Evolutionary conservation across 208 protist genomes (phyloP).

Genomic region (Acanthamoeba lenticulata): DNA sequence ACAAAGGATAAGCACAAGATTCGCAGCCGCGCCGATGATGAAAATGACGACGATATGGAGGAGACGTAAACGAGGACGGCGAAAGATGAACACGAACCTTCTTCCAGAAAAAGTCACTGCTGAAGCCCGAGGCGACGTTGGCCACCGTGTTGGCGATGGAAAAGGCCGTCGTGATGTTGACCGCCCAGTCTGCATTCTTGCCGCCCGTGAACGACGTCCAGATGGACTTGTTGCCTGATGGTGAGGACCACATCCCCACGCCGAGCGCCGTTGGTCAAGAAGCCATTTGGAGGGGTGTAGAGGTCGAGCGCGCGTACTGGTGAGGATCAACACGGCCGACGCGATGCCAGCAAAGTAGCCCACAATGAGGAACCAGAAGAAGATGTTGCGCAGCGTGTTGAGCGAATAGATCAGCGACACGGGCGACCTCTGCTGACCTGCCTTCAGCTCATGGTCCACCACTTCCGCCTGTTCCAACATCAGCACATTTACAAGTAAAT

Average conservation of each 20-base stretch:
- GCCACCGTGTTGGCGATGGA: slow-evolving; percentile 16
- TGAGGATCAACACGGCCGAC: not conserved
- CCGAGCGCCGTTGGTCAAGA: too few species aligned
- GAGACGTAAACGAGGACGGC: not conserved
- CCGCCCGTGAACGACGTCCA: not conserved
- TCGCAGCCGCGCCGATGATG: too few species aligned
- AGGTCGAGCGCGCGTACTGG: too few species aligned
- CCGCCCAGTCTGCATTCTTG: not conserved
- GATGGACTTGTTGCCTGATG: slow-evolving; percentile 13
- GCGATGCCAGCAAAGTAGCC: not conserved
- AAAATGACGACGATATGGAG: too few species aligned
- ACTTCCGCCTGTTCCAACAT: not conserved
- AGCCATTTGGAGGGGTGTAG: too few species aligned
- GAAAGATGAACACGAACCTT: not conserved
- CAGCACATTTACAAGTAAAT: not conserved
- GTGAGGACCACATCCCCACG: too few species aligned
- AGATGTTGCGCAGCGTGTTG: not conserved
- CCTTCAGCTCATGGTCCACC: not conserved
- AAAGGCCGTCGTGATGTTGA: slow-evolving; percentile 6
- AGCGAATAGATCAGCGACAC: slow-evolving; percentile 10
- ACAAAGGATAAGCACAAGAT: too few species aligned
- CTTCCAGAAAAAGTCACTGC: not conserved
- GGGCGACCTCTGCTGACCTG: not conserved
- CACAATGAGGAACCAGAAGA: slow-evolving; percentile 14
- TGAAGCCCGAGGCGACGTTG: not conserved